phyloP scores from a whole-genome alignment of 106 monocot species.

The Hemerocallis citrina region DNA sequence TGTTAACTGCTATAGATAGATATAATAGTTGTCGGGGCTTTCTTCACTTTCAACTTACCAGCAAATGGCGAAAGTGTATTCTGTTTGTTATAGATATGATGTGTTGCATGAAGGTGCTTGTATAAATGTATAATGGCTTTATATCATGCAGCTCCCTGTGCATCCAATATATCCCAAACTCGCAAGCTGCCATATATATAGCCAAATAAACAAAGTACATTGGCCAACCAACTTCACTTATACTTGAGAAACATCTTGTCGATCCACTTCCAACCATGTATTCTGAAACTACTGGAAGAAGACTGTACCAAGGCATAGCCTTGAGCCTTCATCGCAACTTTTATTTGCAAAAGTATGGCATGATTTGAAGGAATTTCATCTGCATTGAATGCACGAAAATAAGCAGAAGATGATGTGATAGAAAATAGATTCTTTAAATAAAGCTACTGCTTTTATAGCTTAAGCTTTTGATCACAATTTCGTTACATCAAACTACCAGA shows the following conservation, averaged over 20 bases:
- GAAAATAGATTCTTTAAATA: too few relatives aligned
- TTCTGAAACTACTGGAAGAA: slow-evolving; percentile 61
- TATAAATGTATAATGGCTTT: slow-evolving; percentile 48
- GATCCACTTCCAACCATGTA: slow-evolving; percentile 73
- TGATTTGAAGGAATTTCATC: slow-evolving; percentile 62
- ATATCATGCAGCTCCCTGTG: slow-evolving; percentile 81
- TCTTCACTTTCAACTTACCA: too few relatives aligned
- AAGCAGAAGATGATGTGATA: neutral
- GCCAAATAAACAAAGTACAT: slow-evolving; percentile 38
- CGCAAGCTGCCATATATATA: slow-evolving; percentile 37
- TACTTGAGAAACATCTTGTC: slow-evolving; percentile 58
- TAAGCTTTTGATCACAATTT: too few relatives aligned
- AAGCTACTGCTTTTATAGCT: too few relatives aligned
- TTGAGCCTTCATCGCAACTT: slow-evolving; percentile 79
- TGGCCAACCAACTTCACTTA: slow-evolving; percentile 56
- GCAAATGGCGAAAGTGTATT: slow-evolving; percentile 91
- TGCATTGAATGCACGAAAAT: slow-evolving; percentile 12
- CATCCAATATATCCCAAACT: slow-evolving; percentile 88
- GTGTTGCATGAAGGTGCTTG: slow-evolving; percentile 50
- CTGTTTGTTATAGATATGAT: slow-evolving; percentile 81
- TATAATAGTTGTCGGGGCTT: too few relatives aligned
- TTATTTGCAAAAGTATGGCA: slow-evolving; percentile 67
- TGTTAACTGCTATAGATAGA: too few relatives aligned
- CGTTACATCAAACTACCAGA: too few relatives aligned
- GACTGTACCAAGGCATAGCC: slow-evolving; percentile 71